Percentiles rank a stretch among this genome's conserved stretches.
Evolutionary conservation across 129 eudicot genomes (phyloP).

Genomic region (Centella asiatica): DNA sequence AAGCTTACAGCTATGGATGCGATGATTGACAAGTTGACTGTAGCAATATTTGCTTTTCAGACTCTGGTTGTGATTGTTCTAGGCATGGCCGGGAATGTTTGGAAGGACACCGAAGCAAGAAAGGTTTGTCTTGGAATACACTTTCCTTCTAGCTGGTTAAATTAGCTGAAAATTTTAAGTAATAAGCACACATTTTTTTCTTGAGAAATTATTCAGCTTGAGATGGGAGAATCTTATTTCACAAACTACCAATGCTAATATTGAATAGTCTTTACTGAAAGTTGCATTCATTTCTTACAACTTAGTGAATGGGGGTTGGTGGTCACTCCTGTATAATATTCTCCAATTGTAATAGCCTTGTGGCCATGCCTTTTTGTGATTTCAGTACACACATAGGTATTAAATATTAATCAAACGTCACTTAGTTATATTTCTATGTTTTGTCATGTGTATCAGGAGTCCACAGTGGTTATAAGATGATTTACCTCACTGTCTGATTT

Average conservation of each 20-base stretch:
- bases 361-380: too few relatives aligned
- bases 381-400: too few relatives aligned
- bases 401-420: too few relatives aligned
- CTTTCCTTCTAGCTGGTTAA: neutral
- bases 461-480: too few relatives aligned
- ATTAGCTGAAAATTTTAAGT: neutral
- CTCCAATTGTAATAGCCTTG: neutral
- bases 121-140: slow-evolving; percentile 45
- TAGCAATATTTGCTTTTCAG: slow-evolving; percentile 92
- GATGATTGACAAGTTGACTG: slow-evolving; percentile 99
- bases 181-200: neutral
- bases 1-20: slow-evolving; percentile 99
- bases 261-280: neutral
- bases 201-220: neutral
- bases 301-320: neutral
- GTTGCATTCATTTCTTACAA: neutral
- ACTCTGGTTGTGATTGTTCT: slow-evolving; percentile 90
- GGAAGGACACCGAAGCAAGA: slow-evolving; percentile 96
- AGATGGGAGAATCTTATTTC: neutral
- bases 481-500: too few relatives aligned
- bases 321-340: neutral
- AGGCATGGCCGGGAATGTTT: slow-evolving; percentile 92
- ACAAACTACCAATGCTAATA: neutral
- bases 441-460: too few relatives aligned
- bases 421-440: too few relatives aligned